These are phyloP conservation scores for Trichophyton schoenleinii DNA, from an alignment of 2,329 filamentous ascomycete genomes.

Conservation along the genomic window DNA sequence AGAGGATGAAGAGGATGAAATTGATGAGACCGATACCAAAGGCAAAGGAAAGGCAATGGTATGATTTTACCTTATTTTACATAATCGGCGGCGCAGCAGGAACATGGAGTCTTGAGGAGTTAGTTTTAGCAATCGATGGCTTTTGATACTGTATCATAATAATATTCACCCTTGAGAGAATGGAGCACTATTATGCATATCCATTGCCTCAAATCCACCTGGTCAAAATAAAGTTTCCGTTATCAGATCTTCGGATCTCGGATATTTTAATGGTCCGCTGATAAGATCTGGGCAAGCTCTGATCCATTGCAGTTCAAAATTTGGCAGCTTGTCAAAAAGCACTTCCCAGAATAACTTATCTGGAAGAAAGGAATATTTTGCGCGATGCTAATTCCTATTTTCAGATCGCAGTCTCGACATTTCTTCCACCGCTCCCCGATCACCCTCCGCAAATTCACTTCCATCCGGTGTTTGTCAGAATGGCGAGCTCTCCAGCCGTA, in stretches of 20 bases:
- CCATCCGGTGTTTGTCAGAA: not conserved
- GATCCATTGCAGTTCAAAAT: not conserved
- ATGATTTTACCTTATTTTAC: not conserved
- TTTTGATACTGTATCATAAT: not conserved
- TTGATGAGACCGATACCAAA: constrained; percentile 12
- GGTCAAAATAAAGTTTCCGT: no score
- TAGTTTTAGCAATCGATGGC: not conserved
- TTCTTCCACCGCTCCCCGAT: not conserved
- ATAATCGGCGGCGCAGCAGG: not conserved
- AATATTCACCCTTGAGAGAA: not conserved
- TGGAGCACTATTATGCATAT: no score
- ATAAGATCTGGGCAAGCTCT: not conserved
- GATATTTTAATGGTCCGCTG: not conserved
- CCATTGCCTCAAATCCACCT: no score
- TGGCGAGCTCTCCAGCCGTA: not conserved
- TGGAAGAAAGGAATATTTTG: not conserved
- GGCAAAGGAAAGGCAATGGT: constrained; percentile 27
- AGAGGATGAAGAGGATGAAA: constrained; percentile 26
- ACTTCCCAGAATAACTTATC: not conserved
- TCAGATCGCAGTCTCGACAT: not conserved
- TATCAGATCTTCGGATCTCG: not conserved
- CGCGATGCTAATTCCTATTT: constrained; percentile 1
- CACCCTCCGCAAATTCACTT: not conserved
- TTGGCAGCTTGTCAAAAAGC: not conserved
- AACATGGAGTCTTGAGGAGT: not conserved